Base-by-base conservation (phyloP, 164 flowering plant species). In the Sextonia rubra region DNA sequence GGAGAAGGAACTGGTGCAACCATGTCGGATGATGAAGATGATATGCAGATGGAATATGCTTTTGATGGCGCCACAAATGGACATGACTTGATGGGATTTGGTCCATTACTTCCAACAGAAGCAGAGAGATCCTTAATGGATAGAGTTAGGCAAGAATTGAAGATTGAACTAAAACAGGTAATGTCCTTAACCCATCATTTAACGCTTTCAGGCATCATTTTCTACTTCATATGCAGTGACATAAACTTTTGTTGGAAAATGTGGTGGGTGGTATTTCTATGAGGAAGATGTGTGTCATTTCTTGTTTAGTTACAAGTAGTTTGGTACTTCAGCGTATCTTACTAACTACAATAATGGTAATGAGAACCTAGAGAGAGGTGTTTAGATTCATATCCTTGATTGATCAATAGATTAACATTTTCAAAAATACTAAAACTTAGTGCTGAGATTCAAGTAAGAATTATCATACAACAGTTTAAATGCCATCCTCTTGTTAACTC, bases 1-100 rank as follows among this genome's bases (percentile, higher is more conserved):
- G 91, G 93, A 5, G 99, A 91, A 83, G 98, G 97, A 17, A 85
- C 80, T 0, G 96, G 98, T 17, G 96, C 93, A 80, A 93, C 98
- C 66, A 95, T 93, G 99, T 91, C 99, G 2, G 99, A 93, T 52
- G 99, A 93, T 77, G 99, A 95, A 67, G 98, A 95, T 72, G 97
- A 90, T 3, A 60, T 85, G 60, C 90, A 79, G 63, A 80, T 89
- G 86, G 97, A 93, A 72, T 86, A 80, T 76, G 78, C 91, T 11
- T 65, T 89, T 26, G 97, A 92, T 70, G 89, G 88, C 22, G 83
- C 86, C 32, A 79, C 70, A 14, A 97, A 88, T 25, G 85, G 80
- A 0, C 87, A 88, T 73, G 97, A 91, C 83, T 72, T 94, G 85
- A 91, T 86, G 91, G 97, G 97, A 23, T 89, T 94, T 70, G 97